Evolutionary conservation across 140 eudicot species (phyloP), one percentile per base, ranked within the genome.

Genomic region (Anethum foeniculum): DNA sequence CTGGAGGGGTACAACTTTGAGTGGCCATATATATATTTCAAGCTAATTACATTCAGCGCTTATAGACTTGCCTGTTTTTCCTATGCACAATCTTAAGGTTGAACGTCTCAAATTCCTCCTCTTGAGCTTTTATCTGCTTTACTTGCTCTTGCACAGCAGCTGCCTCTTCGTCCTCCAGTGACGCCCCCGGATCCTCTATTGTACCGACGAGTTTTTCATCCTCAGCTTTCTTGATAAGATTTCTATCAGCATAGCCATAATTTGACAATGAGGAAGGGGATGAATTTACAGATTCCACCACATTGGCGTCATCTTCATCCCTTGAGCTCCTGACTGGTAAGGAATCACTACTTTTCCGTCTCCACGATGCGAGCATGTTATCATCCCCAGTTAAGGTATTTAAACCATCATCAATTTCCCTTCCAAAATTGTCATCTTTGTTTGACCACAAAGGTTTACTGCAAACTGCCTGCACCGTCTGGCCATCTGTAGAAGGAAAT

Each of bases 71-170:
- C 99, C 99, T 96, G 96, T 96, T 96, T 85, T 93, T 96, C 84
- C 99, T 85, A 87, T 96, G 99, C 72, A 96, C 90, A 79, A 96
- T 91, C 87, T 93, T 96, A 78, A 96, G 92, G 75, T 93, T 84
- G 78, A 96, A 96, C 68, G 97, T 96, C 81, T 96, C 99, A 78
- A 93, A 96, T 84, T 96, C 99, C 78, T 93, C 99, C 83, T 93
- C 98, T 81, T 96, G 99, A 30, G 96, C 91, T 85, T 91, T 93
- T 82, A 96, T 93, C 85, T 96, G 99, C 84, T 90, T 96, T 47
- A 96, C 96, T 87, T 96, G 99, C 88, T 96, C 99, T 83, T 91
- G 99, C 38, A 96, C 99, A 32, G 98, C 98, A 85, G 92, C 96
- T 68, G 96, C 96, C 81, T 96, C 99, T 86, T 96, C 99, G 81